These are phyloP conservation scores for Xerocomellus chrysenteron DNA, from an alignment of 768 basidiomycete genomes.

Conservation along the genomic window DNA sequence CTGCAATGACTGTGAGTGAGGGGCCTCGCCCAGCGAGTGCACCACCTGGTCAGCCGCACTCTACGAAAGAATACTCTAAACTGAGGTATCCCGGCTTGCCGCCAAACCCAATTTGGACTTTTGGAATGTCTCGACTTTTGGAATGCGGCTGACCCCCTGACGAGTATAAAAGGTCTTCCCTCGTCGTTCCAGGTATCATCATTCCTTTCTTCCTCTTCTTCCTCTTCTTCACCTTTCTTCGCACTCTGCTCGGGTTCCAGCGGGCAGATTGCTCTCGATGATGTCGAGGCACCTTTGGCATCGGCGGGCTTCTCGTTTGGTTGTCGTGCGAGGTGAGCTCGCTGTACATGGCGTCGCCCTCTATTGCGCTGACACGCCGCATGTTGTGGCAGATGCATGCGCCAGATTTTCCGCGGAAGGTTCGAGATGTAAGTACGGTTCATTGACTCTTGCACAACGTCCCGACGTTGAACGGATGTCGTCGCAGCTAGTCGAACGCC, in stretches of 20 bases:
- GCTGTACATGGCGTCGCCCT: background rate
- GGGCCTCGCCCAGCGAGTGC: no score
- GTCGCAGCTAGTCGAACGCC: background rate
- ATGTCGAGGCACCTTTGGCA: background rate
- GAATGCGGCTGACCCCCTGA: constrained; percentile 5
- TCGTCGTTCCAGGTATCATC: background rate
- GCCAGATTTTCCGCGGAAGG: background rate
- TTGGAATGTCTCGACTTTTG: background rate
- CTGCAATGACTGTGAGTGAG: no score
- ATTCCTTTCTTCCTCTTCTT: background rate
- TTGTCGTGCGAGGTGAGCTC: background rate
- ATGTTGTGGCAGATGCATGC: background rate
- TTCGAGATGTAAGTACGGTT: background rate
- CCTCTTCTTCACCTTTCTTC: background rate
- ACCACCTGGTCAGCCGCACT: no score
- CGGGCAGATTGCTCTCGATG: background rate
- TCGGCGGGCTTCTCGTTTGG: background rate
- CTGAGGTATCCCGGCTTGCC: background rate
- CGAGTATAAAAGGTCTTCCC: background rate
- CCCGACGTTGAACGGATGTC: background rate
- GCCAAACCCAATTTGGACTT: background rate
- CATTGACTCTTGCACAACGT: background rate
- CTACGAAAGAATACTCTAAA: background rate
- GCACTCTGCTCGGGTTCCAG: constrained; percentile 2
- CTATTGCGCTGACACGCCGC: background rate